Evolutionary conservation across 2,329 filamentous ascomycete genomes (phyloP).

Genomic region (Shiraia bambusicola): DNA sequence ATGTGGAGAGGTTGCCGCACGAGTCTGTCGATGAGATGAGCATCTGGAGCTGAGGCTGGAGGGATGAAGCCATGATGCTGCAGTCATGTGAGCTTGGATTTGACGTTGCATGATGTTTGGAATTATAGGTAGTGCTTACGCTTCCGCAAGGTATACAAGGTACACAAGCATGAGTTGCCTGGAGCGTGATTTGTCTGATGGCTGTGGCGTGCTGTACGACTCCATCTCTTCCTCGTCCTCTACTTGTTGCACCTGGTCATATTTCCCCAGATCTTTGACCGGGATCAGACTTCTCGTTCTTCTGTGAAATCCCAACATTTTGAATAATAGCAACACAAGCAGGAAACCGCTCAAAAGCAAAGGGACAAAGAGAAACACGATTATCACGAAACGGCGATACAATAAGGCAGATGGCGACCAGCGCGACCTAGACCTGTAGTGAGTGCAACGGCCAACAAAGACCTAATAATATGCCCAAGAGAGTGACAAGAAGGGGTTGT

Average conservation of each 20-base stretch:
- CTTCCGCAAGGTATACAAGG: conserved; percentile 51
- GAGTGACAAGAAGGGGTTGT: conserved; percentile 37
- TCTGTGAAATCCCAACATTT: conserved; percentile 49
- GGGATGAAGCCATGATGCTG: conserved; percentile 52
- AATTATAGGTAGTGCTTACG: conserved; percentile 30
- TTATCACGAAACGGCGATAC: conserved; percentile 15
- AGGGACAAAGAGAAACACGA: conserved; percentile 4
- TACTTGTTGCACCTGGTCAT: conserved; percentile 41
- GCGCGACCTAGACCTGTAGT: conserved; percentile 28
- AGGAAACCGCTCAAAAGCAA: conserved; percentile 5
- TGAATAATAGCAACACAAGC: conserved; percentile 15
- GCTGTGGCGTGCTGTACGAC: conserved; percentile 15
- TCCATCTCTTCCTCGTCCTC: conserved; percentile 38
- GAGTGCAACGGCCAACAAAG: conserved; percentile 34
- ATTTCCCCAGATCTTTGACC: conserved; percentile 46
- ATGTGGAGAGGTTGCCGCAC: conserved; percentile 49
- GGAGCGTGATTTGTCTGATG: conserved; percentile 24
- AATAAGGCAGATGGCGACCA: conserved; percentile 23
- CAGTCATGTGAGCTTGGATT: neutral
- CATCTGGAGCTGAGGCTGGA: conserved; percentile 51
- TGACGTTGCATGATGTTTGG: neutral
- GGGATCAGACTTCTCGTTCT: conserved; percentile 47
- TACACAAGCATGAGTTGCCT: conserved; percentile 48
- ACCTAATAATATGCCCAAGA: conserved; percentile 29
- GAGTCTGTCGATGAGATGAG: conserved; percentile 48